Conservation (phyloP, 495 filamentous ascomycete genomes). For the Xeromyces bisporus region DNA sequence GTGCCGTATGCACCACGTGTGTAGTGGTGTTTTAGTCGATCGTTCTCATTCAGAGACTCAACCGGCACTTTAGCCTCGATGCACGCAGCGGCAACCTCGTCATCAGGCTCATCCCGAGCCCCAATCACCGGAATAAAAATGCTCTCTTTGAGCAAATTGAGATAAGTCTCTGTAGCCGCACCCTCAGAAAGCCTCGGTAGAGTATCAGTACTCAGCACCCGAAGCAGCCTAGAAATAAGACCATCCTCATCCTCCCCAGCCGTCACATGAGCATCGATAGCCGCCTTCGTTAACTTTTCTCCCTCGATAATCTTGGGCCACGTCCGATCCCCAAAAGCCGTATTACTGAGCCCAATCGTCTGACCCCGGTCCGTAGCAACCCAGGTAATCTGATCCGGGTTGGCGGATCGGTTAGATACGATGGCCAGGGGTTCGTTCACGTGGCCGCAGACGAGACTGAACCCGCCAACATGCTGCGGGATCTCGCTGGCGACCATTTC, state of each 20-base stretch:
- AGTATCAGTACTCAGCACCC: constrained; percentile 51
- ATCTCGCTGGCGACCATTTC: constrained; percentile 36
- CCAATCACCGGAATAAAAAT: constrained; percentile 75
- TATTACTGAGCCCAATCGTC: constrained; percentile 74
- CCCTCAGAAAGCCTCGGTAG: constrained; percentile 41
- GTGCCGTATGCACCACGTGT: constrained; percentile 56
- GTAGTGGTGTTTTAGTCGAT: constrained; percentile 12
- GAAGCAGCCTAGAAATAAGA: constrained; percentile 54
- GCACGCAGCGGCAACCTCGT: constrained; percentile 33
- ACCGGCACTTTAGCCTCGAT: constrained; percentile 10
- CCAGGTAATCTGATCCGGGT: constrained; percentile 41
- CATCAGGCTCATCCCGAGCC: constrained; percentile 28
- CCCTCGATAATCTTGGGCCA: constrained; percentile 74
- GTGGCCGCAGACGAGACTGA: constrained; percentile 78
- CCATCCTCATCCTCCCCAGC: constrained; percentile 38
- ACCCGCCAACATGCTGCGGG: constrained; percentile 60
- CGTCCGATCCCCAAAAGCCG: constrained; percentile 47
- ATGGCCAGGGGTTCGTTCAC: constrained; percentile 65
- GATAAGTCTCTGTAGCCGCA: constrained; percentile 50
- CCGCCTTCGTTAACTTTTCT: constrained; percentile 29
- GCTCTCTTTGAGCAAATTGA: constrained; percentile 52
- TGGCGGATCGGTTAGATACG: constrained; percentile 68
- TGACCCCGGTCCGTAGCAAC: constrained; percentile 45
- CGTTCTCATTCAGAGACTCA: constrained; percentile 5
- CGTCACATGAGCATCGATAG: constrained; percentile 30